phyloP scores from a whole-genome alignment of 345 rosid species.

The Abelmoschus esculentus region DNA sequence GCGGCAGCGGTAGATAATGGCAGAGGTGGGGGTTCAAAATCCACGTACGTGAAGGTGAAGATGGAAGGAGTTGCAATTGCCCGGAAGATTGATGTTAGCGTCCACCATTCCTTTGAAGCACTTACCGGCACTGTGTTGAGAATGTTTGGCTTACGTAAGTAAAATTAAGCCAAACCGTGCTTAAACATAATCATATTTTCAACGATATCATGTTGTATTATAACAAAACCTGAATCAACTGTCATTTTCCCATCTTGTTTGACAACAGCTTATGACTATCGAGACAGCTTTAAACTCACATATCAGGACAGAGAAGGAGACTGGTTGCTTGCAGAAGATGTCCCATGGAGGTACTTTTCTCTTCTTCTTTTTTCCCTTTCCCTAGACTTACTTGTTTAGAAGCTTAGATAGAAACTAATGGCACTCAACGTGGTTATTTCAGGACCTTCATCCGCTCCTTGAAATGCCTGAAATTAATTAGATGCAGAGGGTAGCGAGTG shows the following conservation, averaged over 20 bases:
- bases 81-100: not conserved
- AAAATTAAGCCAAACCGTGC: no score
- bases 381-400: not conserved
- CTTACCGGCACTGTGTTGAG: not conserved
- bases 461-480: constrained; percentile 1
- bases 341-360: constrained; percentile 6
- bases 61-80: constrained; percentile 7
- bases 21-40: not conserved
- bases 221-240: not conserved
- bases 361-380: not conserved
- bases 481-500: not conserved
- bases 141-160: not conserved
- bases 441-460: constrained; percentile 7
- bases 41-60: constrained; percentile 7
- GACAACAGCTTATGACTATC: not conserved
- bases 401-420: not conserved
- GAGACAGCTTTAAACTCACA: constrained; percentile 1
- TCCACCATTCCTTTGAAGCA: constrained; percentile 4
- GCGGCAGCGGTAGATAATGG: not conserved
- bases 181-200: not conserved
- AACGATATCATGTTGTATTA: not conserved
- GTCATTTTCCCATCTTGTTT: not conserved
- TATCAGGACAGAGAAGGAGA: constrained; percentile 11
- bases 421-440: not conserved
- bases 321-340: constrained; percentile 10